These are phyloP conservation scores for Russula sp. DNA, from an alignment of 768 basidiomycete genomes.

Conservation along the genomic window DNA sequence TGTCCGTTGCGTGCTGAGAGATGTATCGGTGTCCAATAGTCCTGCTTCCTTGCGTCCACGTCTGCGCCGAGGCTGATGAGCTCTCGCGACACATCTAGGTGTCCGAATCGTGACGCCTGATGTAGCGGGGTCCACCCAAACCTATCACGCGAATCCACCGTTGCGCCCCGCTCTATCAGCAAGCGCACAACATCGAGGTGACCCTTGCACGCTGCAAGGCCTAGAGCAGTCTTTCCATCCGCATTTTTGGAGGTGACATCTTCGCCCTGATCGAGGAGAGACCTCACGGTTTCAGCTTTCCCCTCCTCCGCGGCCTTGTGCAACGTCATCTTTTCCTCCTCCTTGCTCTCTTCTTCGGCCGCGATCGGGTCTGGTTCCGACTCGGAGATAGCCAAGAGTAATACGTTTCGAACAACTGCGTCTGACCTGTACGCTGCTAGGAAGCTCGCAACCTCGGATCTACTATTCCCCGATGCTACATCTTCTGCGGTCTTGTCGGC, in stretches of 20 bases:
- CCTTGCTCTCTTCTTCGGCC: not conserved
- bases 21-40: conserved; percentile 8
- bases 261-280: not conserved
- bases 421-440: not conserved
- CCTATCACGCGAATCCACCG: not conserved
- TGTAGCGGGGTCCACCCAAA: conserved; percentile 3
- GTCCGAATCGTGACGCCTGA: not conserved
- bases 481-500: not conserved
- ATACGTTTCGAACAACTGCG: not conserved
- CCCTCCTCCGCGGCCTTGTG: not conserved
- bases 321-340: not conserved
- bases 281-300: not conserved
- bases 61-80: conserved; percentile 1
- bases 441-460: conserved; percentile 1
- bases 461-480: not conserved
- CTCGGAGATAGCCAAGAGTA: too few relatives aligned
- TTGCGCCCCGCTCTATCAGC: not conserved
- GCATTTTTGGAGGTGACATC: not conserved
- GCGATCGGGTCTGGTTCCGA: not conserved
- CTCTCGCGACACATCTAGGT: not conserved
- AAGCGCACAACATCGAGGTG: not conserved
- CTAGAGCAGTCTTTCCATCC: not conserved
- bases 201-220: conserved; percentile 1
- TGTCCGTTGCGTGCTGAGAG: conserved; percentile 8
- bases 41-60: conserved; percentile 1